Base-by-base conservation (phyloP, 805 yeast species). In the Wickerhamomyces strasburgensis region DNA sequence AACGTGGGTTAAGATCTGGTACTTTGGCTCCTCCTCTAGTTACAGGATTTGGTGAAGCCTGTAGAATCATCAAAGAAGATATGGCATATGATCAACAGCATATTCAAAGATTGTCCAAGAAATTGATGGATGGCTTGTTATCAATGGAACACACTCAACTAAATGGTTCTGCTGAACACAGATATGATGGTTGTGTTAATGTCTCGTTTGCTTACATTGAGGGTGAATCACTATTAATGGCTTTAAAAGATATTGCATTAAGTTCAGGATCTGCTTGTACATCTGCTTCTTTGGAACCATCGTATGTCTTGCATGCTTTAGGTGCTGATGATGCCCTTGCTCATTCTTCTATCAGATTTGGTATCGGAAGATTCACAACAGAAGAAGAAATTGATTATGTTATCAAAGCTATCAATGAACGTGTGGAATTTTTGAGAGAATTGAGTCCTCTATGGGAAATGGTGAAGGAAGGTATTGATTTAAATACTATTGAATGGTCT, bases 261-360 rank as follows among this genome's bases (percentile, higher is more conserved):
- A 81, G 94, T 44, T 86, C 96, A 1, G 98, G 98, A 19, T 88
- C 97, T 11, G 98, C 98, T 4, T 93, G 98, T 72, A 93, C 98
- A 4, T 90, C 98, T 19, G 97, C 98, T 0, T 93, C 98, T 4
- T 73, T 93, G 56, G 98, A 93, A 63, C 98, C 98, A 10, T 87
- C 96, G 6, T 93, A 93, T 54, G 98, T 93, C 28, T 72, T 93
- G 54, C 95, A 89, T 53, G 98, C 98, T 0, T 70, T 93, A 33
- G 98, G 98, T 38, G 96, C 95, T 13, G 98, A 90, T 62, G 98
- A 93, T 57, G 97, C 97, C 5, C 70, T 93, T 53, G 98, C 98
- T 4, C 98, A 93, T 64, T 88, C 97, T n/a, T 85, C 96, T 18
- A 93, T 93, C 54, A 78, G 98, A 61, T 93, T 93, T 52, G 98